Percentiles rank a stretch among this genome's conserved stretches.
Conservation (phyloP, 1,139 yeast genomes). For the Blastobotrys indianensis region DNA sequence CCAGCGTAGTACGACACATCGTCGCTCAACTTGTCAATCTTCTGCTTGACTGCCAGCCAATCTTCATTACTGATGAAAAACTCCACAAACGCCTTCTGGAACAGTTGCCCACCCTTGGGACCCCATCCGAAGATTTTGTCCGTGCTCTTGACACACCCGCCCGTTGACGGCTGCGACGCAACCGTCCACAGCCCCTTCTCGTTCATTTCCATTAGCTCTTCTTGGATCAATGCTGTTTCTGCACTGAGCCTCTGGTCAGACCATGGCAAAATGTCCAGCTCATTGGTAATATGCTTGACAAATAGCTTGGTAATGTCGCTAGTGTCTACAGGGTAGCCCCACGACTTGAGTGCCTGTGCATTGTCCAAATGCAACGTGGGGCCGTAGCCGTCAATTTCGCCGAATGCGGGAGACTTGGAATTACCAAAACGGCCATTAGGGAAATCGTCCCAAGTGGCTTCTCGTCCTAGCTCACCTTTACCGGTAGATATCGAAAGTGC, state of each 20-base stretch:
- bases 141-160: constrained; percentile 60
- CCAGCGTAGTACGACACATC: constrained; percentile 69
- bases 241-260: constrained; percentile 77
- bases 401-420: constrained; percentile 91
- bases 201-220: constrained; percentile 75
- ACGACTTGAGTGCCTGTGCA: constrained; percentile 61
- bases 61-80: constrained; percentile 65
- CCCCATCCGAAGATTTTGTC: constrained; percentile 97
- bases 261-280: constrained; percentile 83
- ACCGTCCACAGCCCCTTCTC: constrained; percentile 74
- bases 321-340: constrained; percentile 75
- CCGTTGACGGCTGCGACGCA: constrained; percentile 93
- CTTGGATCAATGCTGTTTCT: constrained; percentile 90
- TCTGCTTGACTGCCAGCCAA: constrained; percentile 60
- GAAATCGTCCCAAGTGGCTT: constrained; percentile 97
- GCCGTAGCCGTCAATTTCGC: constrained; percentile 97
- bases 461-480: constrained; percentile 78
- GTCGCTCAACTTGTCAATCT: constrained; percentile 43
- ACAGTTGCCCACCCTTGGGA: constrained; percentile 80
- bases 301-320: constrained; percentile 65
- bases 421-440: constrained; percentile 98
- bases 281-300: constrained; percentile 66
- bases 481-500: constrained; percentile 77
- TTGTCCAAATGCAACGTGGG: constrained; percentile 75
- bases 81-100: constrained; percentile 92